phyloP scores from a whole-genome alignment of 306 rosid species.

The Delonix regia region DNA sequence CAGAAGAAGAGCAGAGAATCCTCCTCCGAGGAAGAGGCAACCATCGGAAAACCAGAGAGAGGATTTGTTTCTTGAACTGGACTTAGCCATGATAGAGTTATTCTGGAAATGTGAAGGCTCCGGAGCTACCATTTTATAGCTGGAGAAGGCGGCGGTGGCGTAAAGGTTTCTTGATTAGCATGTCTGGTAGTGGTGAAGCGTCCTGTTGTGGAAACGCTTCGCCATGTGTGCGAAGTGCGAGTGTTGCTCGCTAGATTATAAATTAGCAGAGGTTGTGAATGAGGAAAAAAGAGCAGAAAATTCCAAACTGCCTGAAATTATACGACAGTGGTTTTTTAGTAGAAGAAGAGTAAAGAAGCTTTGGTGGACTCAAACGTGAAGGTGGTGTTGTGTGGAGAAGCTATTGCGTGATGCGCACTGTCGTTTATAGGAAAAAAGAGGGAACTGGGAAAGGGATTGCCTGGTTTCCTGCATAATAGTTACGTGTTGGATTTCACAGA shows the following conservation, averaged over 20 bases:
- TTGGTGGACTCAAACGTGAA: background rate
- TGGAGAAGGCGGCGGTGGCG: background rate
- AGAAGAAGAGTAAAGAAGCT: background rate
- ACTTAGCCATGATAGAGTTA: slow-evolving; percentile 54
- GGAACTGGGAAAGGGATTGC: background rate
- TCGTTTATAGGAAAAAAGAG: slow-evolving; percentile 10
- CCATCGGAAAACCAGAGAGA: slow-evolving; percentile 51
- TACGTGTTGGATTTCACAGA: background rate
- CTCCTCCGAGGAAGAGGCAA: slow-evolving; percentile 65
- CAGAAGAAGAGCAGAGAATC: slow-evolving; percentile 55
- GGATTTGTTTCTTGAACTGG: slow-evolving; percentile 45
- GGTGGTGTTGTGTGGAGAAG: background rate
- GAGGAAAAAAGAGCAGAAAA: background rate
- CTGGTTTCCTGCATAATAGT: background rate
- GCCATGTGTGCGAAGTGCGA: slow-evolving; percentile 6
- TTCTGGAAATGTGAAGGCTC: slow-evolving; percentile 32
- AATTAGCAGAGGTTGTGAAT: slow-evolving; percentile 1
- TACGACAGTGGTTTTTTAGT: background rate
- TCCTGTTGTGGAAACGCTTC: background rate
- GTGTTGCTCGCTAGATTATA: background rate
- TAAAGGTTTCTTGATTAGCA: background rate
- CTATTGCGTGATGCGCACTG: slow-evolving; percentile 13
- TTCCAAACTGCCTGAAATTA: background rate
- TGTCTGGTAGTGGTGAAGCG: background rate
- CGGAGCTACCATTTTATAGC: slow-evolving; percentile 48